These are phyloP conservation scores for Fremontodendron californicum DNA, from an alignment of 345 rosid species.

Conservation along the genomic window DNA sequence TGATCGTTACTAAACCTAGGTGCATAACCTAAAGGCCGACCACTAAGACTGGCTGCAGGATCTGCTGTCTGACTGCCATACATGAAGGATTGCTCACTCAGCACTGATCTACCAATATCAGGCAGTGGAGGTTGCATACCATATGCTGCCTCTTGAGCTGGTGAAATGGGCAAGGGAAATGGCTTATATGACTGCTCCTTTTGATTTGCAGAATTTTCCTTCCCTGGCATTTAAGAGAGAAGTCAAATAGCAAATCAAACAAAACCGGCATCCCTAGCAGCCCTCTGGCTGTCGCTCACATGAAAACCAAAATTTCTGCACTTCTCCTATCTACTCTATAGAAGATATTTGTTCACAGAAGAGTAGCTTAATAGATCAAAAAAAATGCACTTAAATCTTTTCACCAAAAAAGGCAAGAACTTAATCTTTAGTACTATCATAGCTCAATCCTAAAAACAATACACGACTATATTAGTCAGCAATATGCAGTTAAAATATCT, in stretches of 20 bases:
- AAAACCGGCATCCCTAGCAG: background rate
- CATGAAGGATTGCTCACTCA: constrained; percentile 34
- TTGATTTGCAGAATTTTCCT: constrained; percentile 27
- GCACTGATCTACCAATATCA: too few species aligned
- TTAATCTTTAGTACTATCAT: background rate
- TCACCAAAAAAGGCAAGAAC: background rate
- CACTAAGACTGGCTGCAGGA: constrained; percentile 42
- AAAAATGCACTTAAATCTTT: background rate
- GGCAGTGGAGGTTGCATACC: too few species aligned
- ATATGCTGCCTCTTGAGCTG: constrained; percentile 43
- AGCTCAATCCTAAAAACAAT: too few species aligned
- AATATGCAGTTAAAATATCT: too few species aligned
- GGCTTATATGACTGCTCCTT: constrained; percentile 31
- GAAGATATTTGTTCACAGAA: background rate
- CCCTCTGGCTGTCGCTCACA: background rate
- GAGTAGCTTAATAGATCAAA: background rate
- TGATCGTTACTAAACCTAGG: constrained; percentile 45
- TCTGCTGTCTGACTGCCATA: constrained; percentile 21
- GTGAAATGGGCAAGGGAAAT: constrained; percentile 33
- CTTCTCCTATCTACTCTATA: background rate
- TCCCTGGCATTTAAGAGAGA: constrained; percentile 34
- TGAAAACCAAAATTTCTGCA: background rate
- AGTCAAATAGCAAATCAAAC: constrained; percentile 23
- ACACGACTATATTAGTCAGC: too few species aligned
- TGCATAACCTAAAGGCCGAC: constrained; percentile 67